Evolutionary conservation across 768 basidiomycete species (phyloP).

Genomic region (Dictyophora rubrovolvata): DNA sequence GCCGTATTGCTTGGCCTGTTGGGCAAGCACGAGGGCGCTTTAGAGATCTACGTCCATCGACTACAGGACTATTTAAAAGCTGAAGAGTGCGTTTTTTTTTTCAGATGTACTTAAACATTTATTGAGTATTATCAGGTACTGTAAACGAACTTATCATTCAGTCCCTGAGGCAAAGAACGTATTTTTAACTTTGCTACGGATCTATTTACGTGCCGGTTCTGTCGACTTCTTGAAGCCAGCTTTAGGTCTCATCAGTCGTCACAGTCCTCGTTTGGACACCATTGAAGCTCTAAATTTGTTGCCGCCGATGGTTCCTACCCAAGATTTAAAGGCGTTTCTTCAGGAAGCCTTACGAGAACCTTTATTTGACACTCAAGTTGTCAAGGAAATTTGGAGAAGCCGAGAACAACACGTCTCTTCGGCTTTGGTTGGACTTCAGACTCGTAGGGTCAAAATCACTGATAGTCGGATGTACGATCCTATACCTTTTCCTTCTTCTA

Average conservation of each 20-base stretch:
- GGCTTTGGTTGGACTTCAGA: slow-evolving; percentile 65
- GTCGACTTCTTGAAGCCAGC: slow-evolving; percentile 61
- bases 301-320: slow-evolving; percentile 80
- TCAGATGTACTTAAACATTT: neutral
- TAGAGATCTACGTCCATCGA: slow-evolving; percentile 90
- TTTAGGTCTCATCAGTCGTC: slow-evolving; percentile 75
- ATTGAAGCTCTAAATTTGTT: slow-evolving; percentile 76
- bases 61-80: slow-evolving; percentile 78
- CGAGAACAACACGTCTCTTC: slow-evolving; percentile 68
- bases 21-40: slow-evolving; percentile 84
- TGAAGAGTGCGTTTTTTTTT: slow-evolving; percentile 55
- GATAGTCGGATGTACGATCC: slow-evolving; percentile 81
- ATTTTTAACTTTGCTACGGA: slow-evolving; percentile 76
- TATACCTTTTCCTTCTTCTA: neutral
- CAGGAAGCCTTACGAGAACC: slow-evolving; percentile 57
- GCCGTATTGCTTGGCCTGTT: slow-evolving; percentile 85
- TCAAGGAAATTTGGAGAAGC: slow-evolving; percentile 63
- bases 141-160: slow-evolving; percentile 67
- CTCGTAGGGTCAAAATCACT: slow-evolving; percentile 75
- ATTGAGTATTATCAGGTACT: slow-evolving; percentile 51
- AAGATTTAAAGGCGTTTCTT: slow-evolving; percentile 72
- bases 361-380: slow-evolving; percentile 57
- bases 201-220: slow-evolving; percentile 65
- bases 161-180: slow-evolving; percentile 46
- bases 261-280: slow-evolving; percentile 73